Evolutionary conservation across 768 basidiomycete genomes (phyloP).

Genomic region (Stropharia rugosoannulata): DNA sequence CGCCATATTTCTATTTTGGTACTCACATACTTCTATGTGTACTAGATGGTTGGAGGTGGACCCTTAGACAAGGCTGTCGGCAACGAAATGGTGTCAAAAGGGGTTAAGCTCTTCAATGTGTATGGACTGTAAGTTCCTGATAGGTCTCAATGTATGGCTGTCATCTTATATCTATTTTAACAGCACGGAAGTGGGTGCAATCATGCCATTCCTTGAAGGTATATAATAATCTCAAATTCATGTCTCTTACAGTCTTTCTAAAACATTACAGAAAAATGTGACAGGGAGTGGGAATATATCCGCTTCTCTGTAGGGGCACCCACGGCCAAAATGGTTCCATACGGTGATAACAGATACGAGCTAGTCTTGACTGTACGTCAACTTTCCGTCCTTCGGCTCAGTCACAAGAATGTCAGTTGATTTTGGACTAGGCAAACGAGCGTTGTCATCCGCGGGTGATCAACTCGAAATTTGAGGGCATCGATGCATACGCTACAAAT

Average conservation of each 20-base stretch:
- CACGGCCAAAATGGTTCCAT: constrained; percentile 1
- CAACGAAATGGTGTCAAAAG: constrained; percentile 7
- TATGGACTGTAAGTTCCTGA: constrained; percentile 3
- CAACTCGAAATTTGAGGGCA: constrained; percentile 4
- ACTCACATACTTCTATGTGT: neutral
- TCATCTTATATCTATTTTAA: neutral
- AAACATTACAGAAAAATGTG: neutral
- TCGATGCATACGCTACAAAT: constrained; percentile 5
- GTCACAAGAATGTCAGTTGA: too few relatives aligned
- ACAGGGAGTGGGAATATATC: constrained; percentile 10
- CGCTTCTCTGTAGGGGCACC: neutral
- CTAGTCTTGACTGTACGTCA: constrained; percentile 4
- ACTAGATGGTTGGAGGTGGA: constrained; percentile 8
- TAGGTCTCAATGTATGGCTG: too few relatives aligned
- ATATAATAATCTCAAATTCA: too few relatives aligned
- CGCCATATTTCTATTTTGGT: neutral
- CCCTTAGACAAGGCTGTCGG: constrained; percentile 8
- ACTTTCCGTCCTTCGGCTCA: too few relatives aligned
- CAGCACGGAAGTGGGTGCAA: constrained; percentile 8
- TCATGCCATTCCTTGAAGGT: constrained; percentile 8
- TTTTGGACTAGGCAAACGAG: neutral
- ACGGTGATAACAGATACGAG: constrained; percentile 4
- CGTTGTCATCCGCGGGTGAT: neutral
- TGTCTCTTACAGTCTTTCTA: too few relatives aligned
- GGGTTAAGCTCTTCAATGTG: constrained; percentile 3